Evolutionary conservation across 345 rosid species (phyloP).

Genomic region (Salix dunnii): DNA sequence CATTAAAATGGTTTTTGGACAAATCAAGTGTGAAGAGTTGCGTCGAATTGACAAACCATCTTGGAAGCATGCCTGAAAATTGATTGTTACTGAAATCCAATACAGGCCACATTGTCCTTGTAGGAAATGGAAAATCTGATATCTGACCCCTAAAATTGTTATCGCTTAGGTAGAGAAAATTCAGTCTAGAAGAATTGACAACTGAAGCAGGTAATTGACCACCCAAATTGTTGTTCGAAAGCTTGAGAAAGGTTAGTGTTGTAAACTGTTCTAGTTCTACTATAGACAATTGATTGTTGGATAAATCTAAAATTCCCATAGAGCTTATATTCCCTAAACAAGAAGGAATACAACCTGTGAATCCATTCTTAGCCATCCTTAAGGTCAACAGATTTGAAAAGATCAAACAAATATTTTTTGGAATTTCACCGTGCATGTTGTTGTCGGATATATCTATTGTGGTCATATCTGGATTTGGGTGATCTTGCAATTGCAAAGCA

Average conservation of each 20-base stretch:
- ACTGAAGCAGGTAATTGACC: neutral
- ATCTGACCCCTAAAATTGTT: constrained; percentile 4
- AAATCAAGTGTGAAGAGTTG: neutral
- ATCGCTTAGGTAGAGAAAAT: neutral
- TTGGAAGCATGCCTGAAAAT: neutral
- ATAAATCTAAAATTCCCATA: neutral
- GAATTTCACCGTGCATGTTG: constrained; percentile 8
- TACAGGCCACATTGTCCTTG: rapidly evolving
- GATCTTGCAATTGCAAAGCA: neutral
- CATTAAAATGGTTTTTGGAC: neutral
- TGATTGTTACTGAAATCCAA: neutral
- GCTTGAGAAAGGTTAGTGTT: too few species aligned
- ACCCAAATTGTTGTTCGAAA: too few species aligned
- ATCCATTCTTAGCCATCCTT: constrained; percentile 6
- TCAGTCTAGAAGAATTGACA: neutral
- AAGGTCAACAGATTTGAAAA: neutral
- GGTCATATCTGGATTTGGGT: neutral
- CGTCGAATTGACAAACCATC: neutral
- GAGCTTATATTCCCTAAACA: constrained; percentile 5
- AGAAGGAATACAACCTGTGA: constrained; percentile 21
- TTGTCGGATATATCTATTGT: constrained; percentile 9
- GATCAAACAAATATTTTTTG: neutral
- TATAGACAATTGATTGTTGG: constrained; percentile 4
- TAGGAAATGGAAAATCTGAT: neutral
- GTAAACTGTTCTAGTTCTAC: too few species aligned